phyloP scores from a whole-genome alignment of 2,329 filamentous ascomycete species.

The Neofusicoccum cordaticola region DNA sequence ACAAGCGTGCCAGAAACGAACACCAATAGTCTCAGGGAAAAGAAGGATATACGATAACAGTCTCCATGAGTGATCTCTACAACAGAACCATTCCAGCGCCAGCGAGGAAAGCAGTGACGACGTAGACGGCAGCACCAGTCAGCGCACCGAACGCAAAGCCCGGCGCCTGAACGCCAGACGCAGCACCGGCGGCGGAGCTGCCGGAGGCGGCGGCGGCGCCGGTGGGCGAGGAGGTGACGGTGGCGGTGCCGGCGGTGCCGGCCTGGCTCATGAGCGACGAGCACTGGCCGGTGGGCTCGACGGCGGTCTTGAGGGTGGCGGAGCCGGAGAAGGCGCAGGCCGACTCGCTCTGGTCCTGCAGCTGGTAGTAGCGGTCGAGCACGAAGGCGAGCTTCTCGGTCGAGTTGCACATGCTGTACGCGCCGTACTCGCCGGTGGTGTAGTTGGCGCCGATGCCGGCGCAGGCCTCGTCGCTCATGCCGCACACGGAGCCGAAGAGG shows the following conservation, averaged over 20 bases:
- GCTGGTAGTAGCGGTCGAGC: constrained; percentile 69
- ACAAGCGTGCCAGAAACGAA: not conserved
- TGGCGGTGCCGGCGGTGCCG: constrained; percentile 58
- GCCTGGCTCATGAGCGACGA: constrained; percentile 59
- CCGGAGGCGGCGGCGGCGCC: constrained; percentile 22
- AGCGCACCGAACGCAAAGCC: constrained; percentile 46
- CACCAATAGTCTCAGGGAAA: not conserved
- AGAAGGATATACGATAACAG: not conserved
- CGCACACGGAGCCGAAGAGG: constrained; percentile 75
- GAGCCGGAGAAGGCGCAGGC: constrained; percentile 72
- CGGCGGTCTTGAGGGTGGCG: constrained; percentile 54
- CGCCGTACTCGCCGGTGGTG: constrained; percentile 67
- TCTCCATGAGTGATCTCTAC: constrained; percentile 31
- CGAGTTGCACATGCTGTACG: constrained; percentile 73
- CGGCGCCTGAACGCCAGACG: constrained; percentile 35
- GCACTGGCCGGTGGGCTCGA: constrained; percentile 54
- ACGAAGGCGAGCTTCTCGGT: constrained; percentile 71
- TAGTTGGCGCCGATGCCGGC: constrained; percentile 66
- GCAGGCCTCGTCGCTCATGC: constrained; percentile 56
- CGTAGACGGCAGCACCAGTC: constrained; percentile 47
- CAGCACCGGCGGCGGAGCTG: constrained; percentile 23
- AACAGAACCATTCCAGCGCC: constrained; percentile 56
- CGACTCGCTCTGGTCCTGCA: constrained; percentile 50
- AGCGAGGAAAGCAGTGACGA: constrained; percentile 49
- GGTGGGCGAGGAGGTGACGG: constrained; percentile 49